Conservation (phyloP, 164 flowering plant genomes). For the Liriodendron chinense region DNA sequence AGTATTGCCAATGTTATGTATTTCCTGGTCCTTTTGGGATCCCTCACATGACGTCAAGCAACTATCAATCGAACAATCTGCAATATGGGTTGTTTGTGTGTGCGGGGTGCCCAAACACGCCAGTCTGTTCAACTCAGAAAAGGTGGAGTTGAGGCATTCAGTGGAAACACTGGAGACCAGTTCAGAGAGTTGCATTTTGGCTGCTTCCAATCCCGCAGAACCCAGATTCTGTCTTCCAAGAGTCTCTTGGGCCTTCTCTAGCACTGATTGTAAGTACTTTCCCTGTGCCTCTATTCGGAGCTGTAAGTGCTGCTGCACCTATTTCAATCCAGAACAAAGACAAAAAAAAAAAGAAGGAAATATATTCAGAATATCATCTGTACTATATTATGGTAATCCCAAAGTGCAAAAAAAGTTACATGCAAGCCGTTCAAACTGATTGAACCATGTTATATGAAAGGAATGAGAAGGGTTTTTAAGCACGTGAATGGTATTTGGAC, state of each 20-base stretch:
- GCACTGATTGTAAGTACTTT: constrained; percentile 75
- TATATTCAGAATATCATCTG: not conserved
- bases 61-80: constrained; percentile 71
- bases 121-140: constrained; percentile 46
- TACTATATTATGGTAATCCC: not conserved
- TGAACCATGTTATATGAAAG: not conserved
- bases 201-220: constrained; percentile 60
- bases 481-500: not conserved
- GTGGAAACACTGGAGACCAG: constrained; percentile 70
- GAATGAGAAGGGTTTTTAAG: not conserved
- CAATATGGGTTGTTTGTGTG: constrained; percentile 40
- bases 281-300: constrained; percentile 93
- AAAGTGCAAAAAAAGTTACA: not conserved
- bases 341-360: not conserved
- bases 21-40: constrained; percentile 51
- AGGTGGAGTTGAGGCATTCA: constrained; percentile 58
- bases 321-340: constrained; percentile 15
- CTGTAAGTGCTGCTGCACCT: constrained; percentile 89
- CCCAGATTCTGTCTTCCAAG: constrained; percentile 75
- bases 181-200: constrained; percentile 76
- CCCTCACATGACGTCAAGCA: constrained; percentile 78
- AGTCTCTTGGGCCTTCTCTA: constrained; percentile 90
- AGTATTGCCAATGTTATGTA: constrained; percentile 29
- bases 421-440: not conserved
- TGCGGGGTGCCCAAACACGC: constrained; percentile 45